A percentile compares a stretch with the other conserved stretches of the same genome.
phyloP scores from a whole-genome alignment of 768 basidiomycete species.

The Rhodotorula babjevae region DNA sequence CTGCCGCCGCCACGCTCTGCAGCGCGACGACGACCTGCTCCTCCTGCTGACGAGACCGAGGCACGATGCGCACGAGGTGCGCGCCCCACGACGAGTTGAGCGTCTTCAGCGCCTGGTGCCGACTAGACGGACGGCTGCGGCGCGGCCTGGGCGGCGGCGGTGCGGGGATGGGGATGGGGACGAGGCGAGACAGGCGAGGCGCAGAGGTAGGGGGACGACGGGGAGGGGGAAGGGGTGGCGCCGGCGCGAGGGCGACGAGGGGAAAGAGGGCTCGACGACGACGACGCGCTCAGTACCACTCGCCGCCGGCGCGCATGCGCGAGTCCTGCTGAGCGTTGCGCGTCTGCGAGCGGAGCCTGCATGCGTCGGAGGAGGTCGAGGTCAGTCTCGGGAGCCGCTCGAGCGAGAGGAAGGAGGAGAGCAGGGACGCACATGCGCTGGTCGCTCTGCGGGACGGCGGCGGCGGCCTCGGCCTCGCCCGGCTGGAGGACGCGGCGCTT shows the following conservation, averaged over 20 bases:
- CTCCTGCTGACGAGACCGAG: background rate
- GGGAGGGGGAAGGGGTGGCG: too few species aligned
- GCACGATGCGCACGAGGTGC: background rate
- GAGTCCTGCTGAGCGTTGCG: conserved; percentile 28
- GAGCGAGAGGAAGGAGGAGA: background rate
- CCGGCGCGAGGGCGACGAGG: background rate
- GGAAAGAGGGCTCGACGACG: too few species aligned
- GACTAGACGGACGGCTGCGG: background rate
- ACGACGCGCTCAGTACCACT: conserved; percentile 30
- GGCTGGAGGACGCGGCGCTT: conserved; percentile 33
- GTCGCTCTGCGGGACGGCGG: conserved; percentile 17
- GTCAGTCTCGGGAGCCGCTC: background rate
- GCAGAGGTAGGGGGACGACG: background rate
- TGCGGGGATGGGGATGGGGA: background rate
- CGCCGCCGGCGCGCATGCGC: conserved; percentile 23
- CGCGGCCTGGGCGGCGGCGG: background rate
- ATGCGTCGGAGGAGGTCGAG: background rate
- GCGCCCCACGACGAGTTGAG: background rate
- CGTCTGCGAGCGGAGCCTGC: conserved; percentile 37
- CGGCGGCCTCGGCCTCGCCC: conserved; percentile 28
- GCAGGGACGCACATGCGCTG: conserved; percentile 29
- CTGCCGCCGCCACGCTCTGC: background rate
- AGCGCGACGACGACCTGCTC: background rate
- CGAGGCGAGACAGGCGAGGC: conserved; percentile 1
- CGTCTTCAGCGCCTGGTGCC: background rate